These are phyloP conservation scores for Cryptosporidium meleagridis DNA, from an alignment of 169 alveolate genomes.

Conservation along the genomic window DNA sequence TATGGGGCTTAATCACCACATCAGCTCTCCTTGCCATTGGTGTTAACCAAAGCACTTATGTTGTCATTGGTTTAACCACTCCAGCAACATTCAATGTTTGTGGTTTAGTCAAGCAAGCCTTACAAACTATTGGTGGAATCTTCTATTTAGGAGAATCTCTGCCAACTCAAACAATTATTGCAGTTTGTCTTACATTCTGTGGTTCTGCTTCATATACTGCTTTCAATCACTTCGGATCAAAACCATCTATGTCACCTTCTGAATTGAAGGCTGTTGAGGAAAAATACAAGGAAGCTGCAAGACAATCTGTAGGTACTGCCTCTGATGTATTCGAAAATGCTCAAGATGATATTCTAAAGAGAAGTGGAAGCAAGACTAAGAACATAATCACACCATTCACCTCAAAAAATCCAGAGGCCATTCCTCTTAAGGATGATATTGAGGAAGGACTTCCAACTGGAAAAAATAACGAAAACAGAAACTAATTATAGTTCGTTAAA, in stretches of 20 bases:
- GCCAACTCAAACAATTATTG: conserved; percentile 28
- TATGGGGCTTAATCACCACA: conserved; percentile 58
- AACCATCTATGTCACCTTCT: conserved; percentile 47
- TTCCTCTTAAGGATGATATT: conserved; percentile 64
- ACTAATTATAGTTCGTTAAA: conserved; percentile 1
- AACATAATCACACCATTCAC: conserved; percentile 3
- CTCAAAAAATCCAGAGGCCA: conserved; percentile 33
- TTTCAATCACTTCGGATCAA: conserved; percentile 57
- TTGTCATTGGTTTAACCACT: conserved; percentile 72
- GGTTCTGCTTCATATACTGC: conserved; percentile 75
- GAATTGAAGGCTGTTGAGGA: conserved; percentile 65
- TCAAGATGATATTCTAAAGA: conserved; percentile 55
- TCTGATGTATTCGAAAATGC: conserved; percentile 71
- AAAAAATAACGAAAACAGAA: conserved; percentile 2
- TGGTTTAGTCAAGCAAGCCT: conserved; percentile 69
- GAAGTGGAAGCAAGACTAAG: conserved; percentile 20
- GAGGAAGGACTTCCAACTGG: conserved; percentile 70
- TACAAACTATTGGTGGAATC: conserved; percentile 65
- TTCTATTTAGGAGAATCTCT: conserved; percentile 43
- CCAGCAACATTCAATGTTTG: conserved; percentile 74
- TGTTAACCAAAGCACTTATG: conserved; percentile 66
- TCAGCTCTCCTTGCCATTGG: conserved; percentile 72
- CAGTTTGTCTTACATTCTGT: conserved; percentile 74
- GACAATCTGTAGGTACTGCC: conserved; percentile 72
- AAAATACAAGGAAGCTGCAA: conserved; percentile 57